Base-by-base conservation (phyloP, 345 rosid species). In the Atalantia buxifolia region DNA sequence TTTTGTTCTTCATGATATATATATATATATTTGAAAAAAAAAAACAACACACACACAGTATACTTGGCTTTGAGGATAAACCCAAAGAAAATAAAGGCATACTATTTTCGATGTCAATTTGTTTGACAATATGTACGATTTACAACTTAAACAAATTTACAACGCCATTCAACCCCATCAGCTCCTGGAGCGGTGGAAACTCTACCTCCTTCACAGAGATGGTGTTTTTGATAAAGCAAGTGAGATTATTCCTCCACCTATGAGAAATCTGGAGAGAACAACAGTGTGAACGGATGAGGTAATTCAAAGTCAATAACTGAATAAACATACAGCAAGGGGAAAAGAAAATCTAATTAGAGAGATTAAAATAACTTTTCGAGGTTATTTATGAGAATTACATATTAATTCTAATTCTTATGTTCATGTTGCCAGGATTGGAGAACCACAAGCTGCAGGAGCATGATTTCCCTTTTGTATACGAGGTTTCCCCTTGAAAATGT, bases 401-500 rank as follows among this genome's bases (percentile, higher is more conserved):
- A 24, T 27, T 12, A 36, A 33, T 48, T 63, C 35, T 50, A 2
- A 9, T 14, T 9, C 19, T 2, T 53, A 53, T 53, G 57, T 72
- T 83, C 72, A 87, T 77, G 73, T 69, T 9, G 95, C 97, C 2
- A 94, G 88, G 82, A 94, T 84, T 61, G 80, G 81, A 78, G 82
- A 71, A n/a, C 97, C 99, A 35, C 98, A 94, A 48, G 97, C 94
- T 76, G 89, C 89, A 36, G 88, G 71, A 80, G 97, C 97, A 82
- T 94, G 99, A 72, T 84, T 88, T 74, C 97, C 95, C 61, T 92
- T 66, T 85, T 76, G 80, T 82, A 96, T 38, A 94, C 95, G n/a
- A 96, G 91, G 85, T 96, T 94, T 72, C 99, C 99, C 85, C 95
- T 83, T 0, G 94, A 93, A 84, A 87, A 90, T 40, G 99, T 96